Percentiles rank a stretch among this genome's conserved stretches.
Conservation (phyloP, 2,329 filamentous ascomycete species). For the Calonectria multiphialidica region DNA sequence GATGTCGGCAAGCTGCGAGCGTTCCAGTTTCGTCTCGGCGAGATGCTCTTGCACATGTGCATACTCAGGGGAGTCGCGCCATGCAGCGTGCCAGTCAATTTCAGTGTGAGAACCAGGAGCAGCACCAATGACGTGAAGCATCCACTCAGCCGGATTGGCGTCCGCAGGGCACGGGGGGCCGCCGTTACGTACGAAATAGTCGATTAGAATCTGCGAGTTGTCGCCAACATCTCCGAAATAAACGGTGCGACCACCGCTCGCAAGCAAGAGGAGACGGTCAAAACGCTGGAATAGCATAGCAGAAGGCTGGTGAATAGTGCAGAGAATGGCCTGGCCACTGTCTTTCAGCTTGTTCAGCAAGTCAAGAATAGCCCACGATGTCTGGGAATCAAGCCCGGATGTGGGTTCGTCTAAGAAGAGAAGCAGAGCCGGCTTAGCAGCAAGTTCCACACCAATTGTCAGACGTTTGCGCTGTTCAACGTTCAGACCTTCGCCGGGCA, state of each 20-base stretch:
- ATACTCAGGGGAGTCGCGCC: conserved; percentile 69
- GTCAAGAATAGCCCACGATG: conserved; percentile 76
- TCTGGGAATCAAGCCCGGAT: conserved; percentile 67
- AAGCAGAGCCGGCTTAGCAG: conserved; percentile 55
- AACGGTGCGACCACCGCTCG: conserved; percentile 26
- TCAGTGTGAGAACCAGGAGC: conserved; percentile 71
- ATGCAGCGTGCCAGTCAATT: conserved; percentile 72
- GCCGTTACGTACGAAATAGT: conserved; percentile 81
- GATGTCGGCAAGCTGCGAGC: conserved; percentile 49
- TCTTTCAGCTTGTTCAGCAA: conserved; percentile 73
- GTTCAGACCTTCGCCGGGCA: conserved; percentile 56
- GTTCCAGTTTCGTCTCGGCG: conserved; percentile 57
- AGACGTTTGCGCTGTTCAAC: conserved; percentile 63
- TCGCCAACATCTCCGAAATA: conserved; percentile 74
- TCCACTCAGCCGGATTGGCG: conserved; percentile 76
- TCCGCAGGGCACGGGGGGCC: conserved; percentile 71
- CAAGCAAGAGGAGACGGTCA: conserved; percentile 52
- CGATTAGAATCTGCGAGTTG: conserved; percentile 73
- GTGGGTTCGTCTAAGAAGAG: conserved; percentile 67
- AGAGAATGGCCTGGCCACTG: conserved; percentile 59
- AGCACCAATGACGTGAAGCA: conserved; percentile 42
- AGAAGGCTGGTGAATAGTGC: conserved; percentile 63
- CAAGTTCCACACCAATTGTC: conserved; percentile 60
- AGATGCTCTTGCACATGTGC: conserved; percentile 66
- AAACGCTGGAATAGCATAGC: conserved; percentile 22